Percentiles rank a stretch among this genome's conserved stretches.
Conservation (phyloP, 345 rosid species). For the Acer negundo region DNA sequence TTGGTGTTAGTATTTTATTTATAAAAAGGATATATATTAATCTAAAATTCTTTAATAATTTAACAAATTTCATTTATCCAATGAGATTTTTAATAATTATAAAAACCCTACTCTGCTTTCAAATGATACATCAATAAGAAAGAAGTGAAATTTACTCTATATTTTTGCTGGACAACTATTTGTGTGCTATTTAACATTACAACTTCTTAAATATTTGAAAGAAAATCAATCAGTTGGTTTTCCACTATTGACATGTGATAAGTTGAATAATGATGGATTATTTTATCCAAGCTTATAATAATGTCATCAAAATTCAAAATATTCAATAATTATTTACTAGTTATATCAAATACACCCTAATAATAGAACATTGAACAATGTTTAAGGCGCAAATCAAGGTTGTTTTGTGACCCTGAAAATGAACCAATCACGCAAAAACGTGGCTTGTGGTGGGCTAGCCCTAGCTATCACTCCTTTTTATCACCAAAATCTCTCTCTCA, state of each 20-base stretch:
- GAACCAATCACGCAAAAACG: conserved; percentile 26
- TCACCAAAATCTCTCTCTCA: not conserved
- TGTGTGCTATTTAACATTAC: not conserved
- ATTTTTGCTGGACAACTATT: not conserved
- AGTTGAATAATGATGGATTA: not conserved
- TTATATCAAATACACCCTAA: not conserved
- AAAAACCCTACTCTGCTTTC: too few relatives aligned
- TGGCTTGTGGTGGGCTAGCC: not conserved
- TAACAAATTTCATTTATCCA: too few relatives aligned
- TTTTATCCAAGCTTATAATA: not conserved
- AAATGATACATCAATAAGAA: too few relatives aligned
- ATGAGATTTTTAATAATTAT: too few relatives aligned
- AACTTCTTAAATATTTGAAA: not conserved
- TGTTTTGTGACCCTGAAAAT: not conserved
- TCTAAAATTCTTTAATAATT: too few relatives aligned
- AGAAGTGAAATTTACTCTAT: not conserved
- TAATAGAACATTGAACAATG: not conserved
- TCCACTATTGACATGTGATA: not conserved
- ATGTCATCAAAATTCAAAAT: too few relatives aligned
- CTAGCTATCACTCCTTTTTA: too few relatives aligned
- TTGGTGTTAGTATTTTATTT: too few relatives aligned
- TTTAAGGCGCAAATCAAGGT: conserved; percentile 22
- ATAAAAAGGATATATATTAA: too few relatives aligned
- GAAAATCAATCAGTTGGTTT: not conserved
- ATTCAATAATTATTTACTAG: not conserved